Evolutionary conservation across 2,329 filamentous ascomycete species (phyloP).

Genomic region (Passalora sequoiae): DNA sequence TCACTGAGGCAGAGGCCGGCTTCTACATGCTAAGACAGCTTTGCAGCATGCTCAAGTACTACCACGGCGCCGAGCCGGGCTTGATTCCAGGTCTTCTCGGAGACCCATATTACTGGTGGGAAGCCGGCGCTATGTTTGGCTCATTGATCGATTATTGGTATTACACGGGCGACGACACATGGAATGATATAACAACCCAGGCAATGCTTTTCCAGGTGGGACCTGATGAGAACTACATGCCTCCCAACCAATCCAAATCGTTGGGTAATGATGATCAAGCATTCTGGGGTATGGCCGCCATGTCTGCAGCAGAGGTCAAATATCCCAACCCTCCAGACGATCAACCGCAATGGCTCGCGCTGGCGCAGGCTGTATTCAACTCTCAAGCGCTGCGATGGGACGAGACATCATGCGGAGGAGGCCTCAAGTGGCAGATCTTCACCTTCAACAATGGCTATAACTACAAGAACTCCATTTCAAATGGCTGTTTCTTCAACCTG

Average conservation of each 20-base stretch:
- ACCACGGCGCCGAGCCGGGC: constrained; percentile 49
- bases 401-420: constrained; percentile 34
- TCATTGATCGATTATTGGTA: constrained; percentile 67
- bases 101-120: constrained; percentile 70
- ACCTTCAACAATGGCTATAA: constrained; percentile 49
- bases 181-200: constrained; percentile 55
- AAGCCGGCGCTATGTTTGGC: constrained; percentile 59
- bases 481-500: constrained; percentile 50
- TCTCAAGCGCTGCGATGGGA: constrained; percentile 39
- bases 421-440: constrained; percentile 35
- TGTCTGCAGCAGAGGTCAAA: constrained; percentile 52
- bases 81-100: constrained; percentile 54
- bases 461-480: constrained; percentile 48
- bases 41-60: constrained; percentile 51
- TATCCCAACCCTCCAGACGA: constrained; percentile 41
- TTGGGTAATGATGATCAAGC: constrained; percentile 55
- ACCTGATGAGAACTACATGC: constrained; percentile 55
- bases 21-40: too few species aligned
- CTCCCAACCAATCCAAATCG: constrained; percentile 37
- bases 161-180: constrained; percentile 59
- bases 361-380: constrained; percentile 42
- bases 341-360: constrained; percentile 43
- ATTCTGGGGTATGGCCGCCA: constrained; percentile 55
- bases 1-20: too few species aligned
- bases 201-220: constrained; percentile 59